Percentiles rank a stretch among this genome's conserved stretches.
Evolutionary conservation across 345 rosid genomes (phyloP).

Genomic region (Physaria fendleri): DNA sequence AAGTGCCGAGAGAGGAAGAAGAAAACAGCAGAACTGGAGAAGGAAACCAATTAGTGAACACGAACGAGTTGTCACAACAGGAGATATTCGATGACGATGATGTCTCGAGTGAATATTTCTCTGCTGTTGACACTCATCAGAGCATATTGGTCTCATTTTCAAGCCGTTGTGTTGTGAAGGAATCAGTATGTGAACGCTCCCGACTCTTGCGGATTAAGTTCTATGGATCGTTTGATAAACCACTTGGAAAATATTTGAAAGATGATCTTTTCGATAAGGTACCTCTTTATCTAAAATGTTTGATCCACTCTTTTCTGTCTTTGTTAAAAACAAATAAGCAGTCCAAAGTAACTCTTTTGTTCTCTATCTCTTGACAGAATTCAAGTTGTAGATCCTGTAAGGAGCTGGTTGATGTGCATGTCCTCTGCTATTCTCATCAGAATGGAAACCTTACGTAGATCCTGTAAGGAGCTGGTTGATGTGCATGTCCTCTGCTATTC

Average conservation of each 20-base stretch:
- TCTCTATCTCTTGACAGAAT: conserved; percentile 35
- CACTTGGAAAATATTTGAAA: conserved; percentile 82
- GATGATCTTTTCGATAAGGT: conserved; percentile 91
- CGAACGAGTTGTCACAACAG: conserved; percentile 34
- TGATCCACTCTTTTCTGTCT: background rate
- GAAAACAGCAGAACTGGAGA: conserved; percentile 31
- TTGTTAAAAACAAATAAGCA: background rate
- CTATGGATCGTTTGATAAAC: conserved; percentile 92
- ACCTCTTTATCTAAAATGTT: background rate
- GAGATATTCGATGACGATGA: conserved; percentile 48
- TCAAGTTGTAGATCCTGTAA: conserved; percentile 64
- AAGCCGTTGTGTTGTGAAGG: conserved; percentile 70
- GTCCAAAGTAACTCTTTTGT: background rate
- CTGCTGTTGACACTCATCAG: conserved; percentile 78
- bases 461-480: conserved; percentile 83
- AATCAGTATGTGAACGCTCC: conserved; percentile 89
- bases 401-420: conserved; percentile 85
- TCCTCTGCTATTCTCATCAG: conserved; percentile 84
- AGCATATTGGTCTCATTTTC: conserved; percentile 91
- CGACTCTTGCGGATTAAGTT: conserved; percentile 86
- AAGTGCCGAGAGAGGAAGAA: conserved; percentile 33
- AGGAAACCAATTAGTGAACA: conserved; percentile 31
- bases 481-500: conserved; percentile 87
- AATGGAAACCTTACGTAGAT: conserved; percentile 99
- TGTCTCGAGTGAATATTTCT: conserved; percentile 60